Evolutionary conservation across 2,329 filamentous ascomycete genomes (phyloP).

Genomic region (Tolypocladium cylindrosporum): DNA sequence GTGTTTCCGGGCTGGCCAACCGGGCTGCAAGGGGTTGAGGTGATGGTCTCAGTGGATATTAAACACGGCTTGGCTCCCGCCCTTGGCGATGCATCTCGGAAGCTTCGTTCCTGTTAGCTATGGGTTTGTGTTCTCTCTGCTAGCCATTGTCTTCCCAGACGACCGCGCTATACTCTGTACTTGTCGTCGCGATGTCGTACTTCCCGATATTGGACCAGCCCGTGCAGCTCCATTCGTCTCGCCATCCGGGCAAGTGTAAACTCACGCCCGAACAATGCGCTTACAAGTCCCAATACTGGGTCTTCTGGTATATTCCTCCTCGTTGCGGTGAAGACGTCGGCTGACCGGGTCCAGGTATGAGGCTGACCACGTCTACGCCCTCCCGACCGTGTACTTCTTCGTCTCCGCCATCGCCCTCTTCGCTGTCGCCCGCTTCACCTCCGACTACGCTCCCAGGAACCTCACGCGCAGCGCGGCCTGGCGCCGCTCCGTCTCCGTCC

Average conservation of each 20-base stretch:
- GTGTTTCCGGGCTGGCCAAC: not conserved
- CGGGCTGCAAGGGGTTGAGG: not conserved
- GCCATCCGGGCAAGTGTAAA: slow-evolving; percentile 12
- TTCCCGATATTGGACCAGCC: slow-evolving; percentile 5
- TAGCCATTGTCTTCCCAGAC: not conserved
- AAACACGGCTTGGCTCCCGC: not conserved
- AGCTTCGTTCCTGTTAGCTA: not conserved
- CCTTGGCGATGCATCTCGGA: not conserved
- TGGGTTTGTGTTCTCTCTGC: not conserved
- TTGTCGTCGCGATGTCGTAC: not conserved
- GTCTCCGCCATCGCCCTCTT: slow-evolving; percentile 37
- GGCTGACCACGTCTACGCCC: slow-evolving; percentile 41
- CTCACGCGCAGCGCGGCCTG: slow-evolving; percentile 16
- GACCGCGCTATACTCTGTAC: not conserved
- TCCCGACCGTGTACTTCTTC: slow-evolving; percentile 43
- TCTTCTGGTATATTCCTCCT: slow-evolving; percentile 26
- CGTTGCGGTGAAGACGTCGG: not conserved
- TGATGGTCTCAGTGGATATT: not conserved
- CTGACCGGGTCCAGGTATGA: slow-evolving; percentile 11
- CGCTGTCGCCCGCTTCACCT: slow-evolving; percentile 24
- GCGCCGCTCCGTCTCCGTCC: slow-evolving; percentile 24
- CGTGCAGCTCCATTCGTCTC: slow-evolving; percentile 6
- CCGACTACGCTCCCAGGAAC: slow-evolving; percentile 17
- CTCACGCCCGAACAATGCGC: slow-evolving; percentile 32
- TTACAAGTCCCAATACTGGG: slow-evolving; percentile 34